Conservation (phyloP, 306 rosid genomes). For the Rosa rugosa region DNA sequence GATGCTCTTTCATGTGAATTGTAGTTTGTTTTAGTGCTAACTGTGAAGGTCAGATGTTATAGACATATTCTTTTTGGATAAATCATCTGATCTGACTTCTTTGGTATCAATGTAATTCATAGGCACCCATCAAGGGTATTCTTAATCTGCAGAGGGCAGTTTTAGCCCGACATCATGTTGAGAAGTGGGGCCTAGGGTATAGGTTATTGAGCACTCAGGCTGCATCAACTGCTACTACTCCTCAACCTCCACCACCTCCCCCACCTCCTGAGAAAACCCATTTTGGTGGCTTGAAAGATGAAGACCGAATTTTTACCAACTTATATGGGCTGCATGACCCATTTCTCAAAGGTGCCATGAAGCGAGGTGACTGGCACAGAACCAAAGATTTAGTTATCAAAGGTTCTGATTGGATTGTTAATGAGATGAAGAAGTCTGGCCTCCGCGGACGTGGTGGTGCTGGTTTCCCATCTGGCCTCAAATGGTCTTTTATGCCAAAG, state of each 20-base stretch:
- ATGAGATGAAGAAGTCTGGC: constrained; percentile 94
- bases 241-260: constrained; percentile 83
- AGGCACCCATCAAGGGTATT: constrained; percentile 78
- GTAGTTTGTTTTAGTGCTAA: neutral
- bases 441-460: constrained; percentile 99
- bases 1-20: neutral
- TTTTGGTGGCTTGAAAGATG: constrained; percentile 94
- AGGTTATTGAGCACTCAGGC: constrained; percentile 81
- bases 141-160: constrained; percentile 52
- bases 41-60: neutral
- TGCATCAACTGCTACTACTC: constrained; percentile 49
- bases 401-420: constrained; percentile 99
- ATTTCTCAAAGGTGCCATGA: constrained; percentile 96
- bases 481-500: constrained; percentile 99
- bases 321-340: constrained; percentile 93
- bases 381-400: constrained; percentile 89
- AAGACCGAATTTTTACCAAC: constrained; percentile 96
- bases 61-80: neutral
- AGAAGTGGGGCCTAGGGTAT: constrained; percentile 47
- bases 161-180: constrained; percentile 46
- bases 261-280: constrained; percentile 95
- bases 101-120: constrained; percentile 15
- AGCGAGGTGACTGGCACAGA: constrained; percentile 90
- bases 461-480: constrained; percentile 97
- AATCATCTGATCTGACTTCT: constrained; percentile 5